Evolutionary conservation across 2,329 filamentous ascomycete species (phyloP).

Genomic region (Botryotinia convoluta): DNA sequence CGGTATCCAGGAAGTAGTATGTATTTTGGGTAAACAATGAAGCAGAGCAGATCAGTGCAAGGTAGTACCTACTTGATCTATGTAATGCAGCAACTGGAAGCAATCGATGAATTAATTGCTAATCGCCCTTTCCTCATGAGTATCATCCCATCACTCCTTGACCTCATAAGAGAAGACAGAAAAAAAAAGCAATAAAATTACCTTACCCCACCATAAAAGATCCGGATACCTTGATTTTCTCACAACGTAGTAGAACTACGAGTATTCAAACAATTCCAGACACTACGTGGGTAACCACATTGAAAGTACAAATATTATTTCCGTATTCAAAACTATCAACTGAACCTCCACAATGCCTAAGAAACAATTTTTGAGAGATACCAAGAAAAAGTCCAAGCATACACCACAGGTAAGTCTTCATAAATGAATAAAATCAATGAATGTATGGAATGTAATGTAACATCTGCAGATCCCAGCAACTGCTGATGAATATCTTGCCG

Average conservation of each 20-base stretch:
- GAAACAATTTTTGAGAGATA: conserved; percentile 41
- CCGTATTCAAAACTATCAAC: background rate
- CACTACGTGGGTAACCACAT: background rate
- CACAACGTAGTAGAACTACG: background rate
- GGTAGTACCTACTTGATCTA: background rate
- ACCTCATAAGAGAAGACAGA: background rate
- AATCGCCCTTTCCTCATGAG: background rate
- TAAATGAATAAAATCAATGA: background rate
- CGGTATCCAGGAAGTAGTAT: background rate
- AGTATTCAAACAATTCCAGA: background rate
- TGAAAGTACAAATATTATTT: background rate
- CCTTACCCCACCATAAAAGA: background rate
- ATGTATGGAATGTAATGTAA: background rate
- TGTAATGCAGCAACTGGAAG: background rate
- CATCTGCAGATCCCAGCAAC: conserved; percentile 51
- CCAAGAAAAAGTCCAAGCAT: conserved; percentile 42
- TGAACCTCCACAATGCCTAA: conserved; percentile 30
- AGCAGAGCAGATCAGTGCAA: background rate
- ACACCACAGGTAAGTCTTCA: conserved; percentile 29
- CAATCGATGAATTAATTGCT: background rate
- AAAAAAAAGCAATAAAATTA: background rate
- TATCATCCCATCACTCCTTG: background rate
- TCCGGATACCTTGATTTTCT: background rate
- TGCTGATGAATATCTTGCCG: conserved; percentile 66
- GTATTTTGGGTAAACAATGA: background rate